Base-by-base conservation (phyloP, 352 stramenopile species). In the Blastocystis sp. region DNA sequence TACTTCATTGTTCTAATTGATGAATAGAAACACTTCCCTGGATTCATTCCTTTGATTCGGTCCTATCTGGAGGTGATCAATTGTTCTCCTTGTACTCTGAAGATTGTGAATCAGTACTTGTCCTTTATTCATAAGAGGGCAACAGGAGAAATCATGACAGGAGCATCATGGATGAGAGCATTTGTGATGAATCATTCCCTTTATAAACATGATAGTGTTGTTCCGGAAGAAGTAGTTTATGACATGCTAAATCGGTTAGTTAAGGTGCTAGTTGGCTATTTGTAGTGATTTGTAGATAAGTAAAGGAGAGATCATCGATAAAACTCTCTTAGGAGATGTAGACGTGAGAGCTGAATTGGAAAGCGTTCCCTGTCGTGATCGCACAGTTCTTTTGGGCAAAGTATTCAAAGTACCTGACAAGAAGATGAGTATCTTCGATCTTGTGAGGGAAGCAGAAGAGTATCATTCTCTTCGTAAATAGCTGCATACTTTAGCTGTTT, bases 1-100 rank as follows among this genome's bases (percentile, higher is more conserved):
- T 22, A 44, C 6, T 40, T 40, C 11, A 7, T 37, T 51, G 24
- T 33, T n/a, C 7, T 27, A 40, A 60, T 5, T 81, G 53, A 81
- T 7, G 15, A 17, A 33, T 64, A 81, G 70, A 40, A 81, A 30
- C 70, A 81, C 42, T 97, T 95, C 90, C 94, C 95, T 1, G 95
- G 95, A 13, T 91, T 97, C 22, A 95, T 97, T 60, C 95, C 95
- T 54, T 91, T 97, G 62, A 93, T 96, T 73, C 95, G 95, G 87
- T 94, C 94, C n/a, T 97, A 97, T 90, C 73, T 97, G 42, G 94
- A 97, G 90, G 93, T 96, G 90, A 97, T 97, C 69, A 92, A 96
- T 90, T 97, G 94, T 90, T 94, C 96, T 69, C 92, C 94, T 68
- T 92, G 92, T 42, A 97, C 94, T 60, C 92, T 93, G 40, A 37